A percentile compares a stretch with the other conserved stretches of the same genome.
Conservation (phyloP, 2,329 filamentous ascomycete genomes). For the Fusarium sp. region DNA sequence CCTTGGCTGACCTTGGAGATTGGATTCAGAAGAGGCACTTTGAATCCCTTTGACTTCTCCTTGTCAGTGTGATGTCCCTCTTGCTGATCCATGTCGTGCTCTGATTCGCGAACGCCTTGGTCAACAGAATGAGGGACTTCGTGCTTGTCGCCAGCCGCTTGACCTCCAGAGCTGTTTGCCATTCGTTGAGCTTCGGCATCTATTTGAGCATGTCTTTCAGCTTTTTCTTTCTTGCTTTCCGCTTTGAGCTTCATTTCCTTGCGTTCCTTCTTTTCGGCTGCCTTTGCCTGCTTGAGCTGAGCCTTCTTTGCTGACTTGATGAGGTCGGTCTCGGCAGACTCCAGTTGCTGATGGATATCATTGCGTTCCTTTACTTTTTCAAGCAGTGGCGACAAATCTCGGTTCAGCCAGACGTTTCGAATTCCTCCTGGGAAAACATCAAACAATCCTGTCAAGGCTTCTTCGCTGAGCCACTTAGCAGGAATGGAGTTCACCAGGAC, state of each 20-base stretch:
- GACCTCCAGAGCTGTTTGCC: slow-evolving; percentile 51
- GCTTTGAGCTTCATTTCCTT: slow-evolving; percentile 62
- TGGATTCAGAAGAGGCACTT: slow-evolving; percentile 51
- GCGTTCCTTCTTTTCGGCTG: slow-evolving; percentile 74
- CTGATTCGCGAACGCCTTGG: slow-evolving; percentile 58
- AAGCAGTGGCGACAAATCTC: slow-evolving; percentile 84
- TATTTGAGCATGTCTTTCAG: slow-evolving; percentile 59
- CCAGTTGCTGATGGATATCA: slow-evolving; percentile 76
- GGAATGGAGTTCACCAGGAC: slow-evolving; percentile 94
- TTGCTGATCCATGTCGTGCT: slow-evolving; percentile 33
- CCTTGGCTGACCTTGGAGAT: slow-evolving; percentile 63
- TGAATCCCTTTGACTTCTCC: slow-evolving; percentile 45
- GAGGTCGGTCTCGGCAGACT: slow-evolving; percentile 85
- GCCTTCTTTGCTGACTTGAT: slow-evolving; percentile 83
- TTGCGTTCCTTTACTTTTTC: slow-evolving; percentile 86
- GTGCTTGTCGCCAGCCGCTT: slow-evolving; percentile 65
- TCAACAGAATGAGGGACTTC: slow-evolving; percentile 65
- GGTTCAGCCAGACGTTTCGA: slow-evolving; percentile 95
- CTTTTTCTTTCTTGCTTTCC: slow-evolving; percentile 63
- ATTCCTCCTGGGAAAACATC: slow-evolving; percentile 97
- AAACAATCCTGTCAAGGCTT: slow-evolving; percentile 85
- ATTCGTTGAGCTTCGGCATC: slow-evolving; percentile 63
- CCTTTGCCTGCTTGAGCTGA: slow-evolving; percentile 75
- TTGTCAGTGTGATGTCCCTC: slow-evolving; percentile 35
- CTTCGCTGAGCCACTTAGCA: slow-evolving; percentile 86